Evolutionary conservation across 805 yeast genomes (phyloP).

Genomic region (Cyberlindnera japonica): DNA sequence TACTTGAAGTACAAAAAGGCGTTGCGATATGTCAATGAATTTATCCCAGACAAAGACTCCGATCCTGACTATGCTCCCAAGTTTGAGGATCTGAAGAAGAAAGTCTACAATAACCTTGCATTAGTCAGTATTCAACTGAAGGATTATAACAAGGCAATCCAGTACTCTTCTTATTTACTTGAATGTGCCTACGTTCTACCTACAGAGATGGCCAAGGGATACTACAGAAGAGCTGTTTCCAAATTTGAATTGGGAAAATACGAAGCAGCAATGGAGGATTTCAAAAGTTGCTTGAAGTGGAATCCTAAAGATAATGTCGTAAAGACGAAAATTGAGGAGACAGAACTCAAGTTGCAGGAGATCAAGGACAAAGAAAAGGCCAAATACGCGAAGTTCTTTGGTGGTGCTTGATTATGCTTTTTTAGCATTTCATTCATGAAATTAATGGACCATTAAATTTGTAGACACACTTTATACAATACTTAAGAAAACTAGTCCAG

Average conservation of each 20-base stretch:
- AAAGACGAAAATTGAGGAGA: constrained; percentile 38
- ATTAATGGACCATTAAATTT: too few relatives aligned
- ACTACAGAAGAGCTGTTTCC: constrained; percentile 52
- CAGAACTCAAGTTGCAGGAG: constrained; percentile 38
- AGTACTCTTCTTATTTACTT: constrained; percentile 52
- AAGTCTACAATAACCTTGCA: constrained; percentile 49
- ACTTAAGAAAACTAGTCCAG: constrained; percentile 13
- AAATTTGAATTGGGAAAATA: constrained; percentile 41
- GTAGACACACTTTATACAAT: neutral
- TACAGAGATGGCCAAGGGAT: constrained; percentile 53
- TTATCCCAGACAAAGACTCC: constrained; percentile 62
- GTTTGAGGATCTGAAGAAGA: constrained; percentile 44
- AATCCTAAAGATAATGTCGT: constrained; percentile 51
- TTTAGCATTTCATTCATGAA: too few relatives aligned
- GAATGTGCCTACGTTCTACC: constrained; percentile 41
- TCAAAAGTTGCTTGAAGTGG: constrained; percentile 39
- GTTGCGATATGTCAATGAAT: constrained; percentile 65
- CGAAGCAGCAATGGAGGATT: constrained; percentile 46
- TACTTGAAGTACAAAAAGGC: constrained; percentile 62
- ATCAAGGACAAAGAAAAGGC: constrained; percentile 48
- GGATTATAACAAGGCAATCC: constrained; percentile 46
- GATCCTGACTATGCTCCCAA: constrained; percentile 49
- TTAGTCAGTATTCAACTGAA: constrained; percentile 48
- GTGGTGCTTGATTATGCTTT: constrained; percentile 9
- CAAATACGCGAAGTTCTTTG: constrained; percentile 62